Evolutionary conservation across 1,139 yeast genomes (phyloP), one percentile per base, ranked within the genome.

Genomic region (Scheffersomyces titani): DNA sequence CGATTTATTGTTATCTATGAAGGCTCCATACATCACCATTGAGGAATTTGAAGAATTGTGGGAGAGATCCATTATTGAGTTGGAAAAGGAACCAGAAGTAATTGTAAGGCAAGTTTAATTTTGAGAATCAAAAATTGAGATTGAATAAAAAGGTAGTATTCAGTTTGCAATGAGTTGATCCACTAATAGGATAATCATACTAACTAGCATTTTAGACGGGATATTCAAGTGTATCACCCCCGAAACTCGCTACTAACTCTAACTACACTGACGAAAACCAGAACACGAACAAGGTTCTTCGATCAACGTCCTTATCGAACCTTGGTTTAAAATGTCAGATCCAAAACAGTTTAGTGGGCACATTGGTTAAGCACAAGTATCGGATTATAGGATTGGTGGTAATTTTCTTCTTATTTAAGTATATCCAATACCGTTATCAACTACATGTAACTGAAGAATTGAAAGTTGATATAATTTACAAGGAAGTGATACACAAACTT

Each of bases 41-140:
- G 88, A 86, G 51, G 96, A 91, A 63, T 93, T 92, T 73, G 88
- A 90, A 62, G 91, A 88, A 57, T 80, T 92, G 60, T 93, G 98
- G 98, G 69, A 70, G 40, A 82, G 86, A 63, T 90, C 91, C 9
- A 68, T 88, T 9, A 73, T 78, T 51, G 90, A 87, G 63, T 79
- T 93, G 64, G 85, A 85, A 63, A 80, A 82, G 57, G 91, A 89
- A 73, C 88, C 90, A 51, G 96, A 90, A 68, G 84, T 90, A 71
- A 86, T 85, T 78, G 92, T 89, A 88, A 89, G 94, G 92, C 90
- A 87, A 84, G 93, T 87, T 80, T 64, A 56, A 61, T 58, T 52
- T 22, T 49, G 13, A 47, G 47, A 19, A 44, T 30, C 40, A 30
- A 16, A 30, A 9, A 30, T 30, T 30, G 40, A 16, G 40, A 30